A percentile compares a stretch with the other conserved stretches of the same genome.
phyloP scores from a whole-genome alignment of 306 rosid genomes.

The Sphenostylis stenocarpa region DNA sequence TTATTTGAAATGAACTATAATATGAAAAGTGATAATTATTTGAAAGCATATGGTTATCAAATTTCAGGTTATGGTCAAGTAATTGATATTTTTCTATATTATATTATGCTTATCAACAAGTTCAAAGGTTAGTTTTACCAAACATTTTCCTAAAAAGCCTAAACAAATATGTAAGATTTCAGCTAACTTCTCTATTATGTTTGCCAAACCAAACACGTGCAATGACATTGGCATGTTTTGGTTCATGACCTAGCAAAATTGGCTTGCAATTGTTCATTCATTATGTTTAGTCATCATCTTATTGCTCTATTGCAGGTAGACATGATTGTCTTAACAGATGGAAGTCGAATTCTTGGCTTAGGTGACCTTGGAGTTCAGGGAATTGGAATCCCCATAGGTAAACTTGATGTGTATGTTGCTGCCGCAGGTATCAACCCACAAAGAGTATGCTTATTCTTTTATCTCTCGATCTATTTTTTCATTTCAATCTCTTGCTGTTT shows the following conservation, averaged over 20 bases:
- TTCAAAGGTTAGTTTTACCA: no score
- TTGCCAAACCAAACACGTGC: not conserved
- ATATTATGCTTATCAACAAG: no score
- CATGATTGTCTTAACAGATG: constrained; percentile 98
- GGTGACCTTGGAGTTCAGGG: constrained; percentile 99
- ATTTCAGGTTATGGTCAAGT: no score
- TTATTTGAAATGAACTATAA: no score
- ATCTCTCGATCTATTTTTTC: constrained; percentile 12
- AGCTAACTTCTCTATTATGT: no score
- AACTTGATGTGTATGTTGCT: constrained; percentile 97
- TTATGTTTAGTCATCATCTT: constrained; percentile 24
- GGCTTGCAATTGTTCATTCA: constrained; percentile 2
- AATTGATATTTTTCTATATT: no score
- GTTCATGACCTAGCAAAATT: constrained; percentile 7
- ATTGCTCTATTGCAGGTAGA: constrained; percentile 73
- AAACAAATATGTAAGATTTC: no score
- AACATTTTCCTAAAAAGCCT: no score
- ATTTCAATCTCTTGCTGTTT: constrained; percentile 3
- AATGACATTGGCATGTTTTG: not conserved
- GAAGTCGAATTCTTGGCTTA: constrained; percentile 98
- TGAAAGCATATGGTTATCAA: no score
- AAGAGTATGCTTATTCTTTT: constrained; percentile 58
- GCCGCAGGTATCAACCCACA: constrained; percentile 99
- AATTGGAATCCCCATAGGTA: constrained; percentile 96
- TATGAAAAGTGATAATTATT: no score